Evolutionary conservation across 139 green algal genomes (phyloP).

Genomic region (Closterium sp.): DNA sequence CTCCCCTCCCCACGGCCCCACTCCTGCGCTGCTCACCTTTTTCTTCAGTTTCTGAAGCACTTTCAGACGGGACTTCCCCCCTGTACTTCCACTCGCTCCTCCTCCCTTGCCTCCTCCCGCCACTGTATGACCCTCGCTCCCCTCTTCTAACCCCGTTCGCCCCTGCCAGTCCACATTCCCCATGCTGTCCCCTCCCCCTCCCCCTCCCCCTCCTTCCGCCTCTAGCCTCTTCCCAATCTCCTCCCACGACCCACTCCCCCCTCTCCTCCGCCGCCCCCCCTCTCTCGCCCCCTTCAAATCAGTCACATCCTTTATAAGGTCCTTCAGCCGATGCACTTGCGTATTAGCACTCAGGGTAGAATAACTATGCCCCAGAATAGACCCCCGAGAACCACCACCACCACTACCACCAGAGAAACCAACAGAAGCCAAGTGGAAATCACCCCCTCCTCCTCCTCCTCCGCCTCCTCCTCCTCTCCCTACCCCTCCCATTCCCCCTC

Average conservation of each 20-base stretch:
- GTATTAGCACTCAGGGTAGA: not conserved
- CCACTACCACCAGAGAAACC: not conserved
- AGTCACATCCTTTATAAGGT: not conserved
- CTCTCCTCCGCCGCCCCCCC: not conserved
- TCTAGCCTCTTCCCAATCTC: not conserved
- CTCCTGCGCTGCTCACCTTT: not conserved
- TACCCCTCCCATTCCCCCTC: not conserved
- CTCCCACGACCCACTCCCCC: not conserved
- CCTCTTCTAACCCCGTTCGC: not conserved
- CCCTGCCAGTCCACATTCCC: not conserved
- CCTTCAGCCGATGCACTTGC: not conserved
- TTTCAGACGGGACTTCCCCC: not conserved
- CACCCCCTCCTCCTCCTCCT: not conserved
- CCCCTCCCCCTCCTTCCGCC: too few species aligned
- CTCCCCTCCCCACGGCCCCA: not conserved
- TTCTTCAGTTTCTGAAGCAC: not conserved
- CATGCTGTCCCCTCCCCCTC: not conserved
- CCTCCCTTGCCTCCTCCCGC: not conserved
- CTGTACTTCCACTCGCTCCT: not conserved
- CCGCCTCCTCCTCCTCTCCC: not conserved
- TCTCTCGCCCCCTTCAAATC: not conserved
- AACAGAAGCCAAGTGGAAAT: not conserved
- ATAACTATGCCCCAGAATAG: not conserved
- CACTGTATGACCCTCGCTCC: not conserved
- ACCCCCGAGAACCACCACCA: not conserved